Evolutionary conservation across 2,329 filamentous ascomycete species (phyloP).

Genomic region (Fonsecaea multimorphosa): DNA sequence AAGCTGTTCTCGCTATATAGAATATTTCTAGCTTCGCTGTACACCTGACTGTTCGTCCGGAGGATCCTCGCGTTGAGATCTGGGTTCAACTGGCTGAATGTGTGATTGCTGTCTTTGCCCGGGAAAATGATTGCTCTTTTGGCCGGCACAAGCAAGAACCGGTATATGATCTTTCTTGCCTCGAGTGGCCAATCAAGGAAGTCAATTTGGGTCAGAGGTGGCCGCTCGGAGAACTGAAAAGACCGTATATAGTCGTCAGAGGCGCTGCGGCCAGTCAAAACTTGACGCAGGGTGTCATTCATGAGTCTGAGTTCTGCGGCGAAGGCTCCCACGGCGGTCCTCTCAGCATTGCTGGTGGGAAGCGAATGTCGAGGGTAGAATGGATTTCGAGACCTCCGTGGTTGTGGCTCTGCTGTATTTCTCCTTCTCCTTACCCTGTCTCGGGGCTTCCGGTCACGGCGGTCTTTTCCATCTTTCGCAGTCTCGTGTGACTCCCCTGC

Average conservation of each 20-base stretch:
- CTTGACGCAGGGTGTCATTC: neutral
- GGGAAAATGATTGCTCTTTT: slow-evolving; percentile 17
- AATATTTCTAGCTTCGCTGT: slow-evolving; percentile 25
- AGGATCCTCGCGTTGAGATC: slow-evolving; percentile 24
- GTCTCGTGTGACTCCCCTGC: neutral
- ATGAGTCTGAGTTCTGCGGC: neutral
- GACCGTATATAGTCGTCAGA: neutral
- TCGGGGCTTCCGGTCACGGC: neutral
- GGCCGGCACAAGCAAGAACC: slow-evolving; percentile 22
- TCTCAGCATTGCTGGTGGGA: neutral
- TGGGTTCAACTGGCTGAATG: slow-evolving; percentile 10
- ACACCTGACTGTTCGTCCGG: slow-evolving; percentile 21
- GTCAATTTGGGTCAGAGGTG: slow-evolving; percentile 14
- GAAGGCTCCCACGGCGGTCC: neutral
- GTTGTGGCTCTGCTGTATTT: neutral
- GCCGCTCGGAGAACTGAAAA: neutral
- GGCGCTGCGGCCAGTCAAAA: neutral
- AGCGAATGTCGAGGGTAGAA: neutral
- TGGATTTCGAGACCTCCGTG: neutral
- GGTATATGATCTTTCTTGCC: slow-evolving; percentile 23
- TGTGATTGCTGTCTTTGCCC: neutral
- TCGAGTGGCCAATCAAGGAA: slow-evolving; percentile 21
- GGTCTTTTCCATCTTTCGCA: neutral
- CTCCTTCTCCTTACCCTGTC: neutral
- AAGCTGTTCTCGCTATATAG: slow-evolving; percentile 35